Conservation (phyloP, 192 early-diverging fungal genomes). For the Coemansia sp. region DNA sequence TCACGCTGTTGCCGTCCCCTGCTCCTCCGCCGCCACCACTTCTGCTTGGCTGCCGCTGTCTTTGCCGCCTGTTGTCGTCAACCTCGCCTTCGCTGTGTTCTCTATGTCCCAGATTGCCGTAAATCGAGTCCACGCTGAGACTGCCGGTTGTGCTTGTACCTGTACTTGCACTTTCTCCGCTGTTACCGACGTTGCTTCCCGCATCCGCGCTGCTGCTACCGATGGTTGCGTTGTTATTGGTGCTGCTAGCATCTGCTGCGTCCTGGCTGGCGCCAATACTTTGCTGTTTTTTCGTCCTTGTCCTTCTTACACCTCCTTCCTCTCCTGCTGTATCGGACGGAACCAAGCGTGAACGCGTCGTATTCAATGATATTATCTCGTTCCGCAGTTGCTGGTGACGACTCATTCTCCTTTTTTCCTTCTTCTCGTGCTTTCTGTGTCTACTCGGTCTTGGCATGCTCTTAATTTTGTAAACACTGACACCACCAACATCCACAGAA, state of each 20-base stretch:
- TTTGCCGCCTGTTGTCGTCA: not conserved
- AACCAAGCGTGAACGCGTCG: no score
- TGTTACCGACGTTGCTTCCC: conserved; percentile 6
- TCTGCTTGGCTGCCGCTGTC: not conserved
- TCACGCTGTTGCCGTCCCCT: conserved; percentile 13
- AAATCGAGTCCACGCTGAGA: conserved; percentile 38
- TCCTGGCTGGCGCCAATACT: not conserved
- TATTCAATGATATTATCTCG: no score
- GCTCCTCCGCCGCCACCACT: conserved; percentile 1
- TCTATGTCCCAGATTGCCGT: conserved; percentile 11
- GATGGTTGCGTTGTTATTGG: not conserved
- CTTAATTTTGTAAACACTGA: not conserved
- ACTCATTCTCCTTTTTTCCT: no score
- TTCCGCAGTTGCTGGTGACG: no score
- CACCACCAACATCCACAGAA: not conserved
- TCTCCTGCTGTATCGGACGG: no score
- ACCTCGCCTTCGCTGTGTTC: not conserved
- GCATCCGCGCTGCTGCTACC: conserved; percentile 9
- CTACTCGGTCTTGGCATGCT: conserved; percentile 1
- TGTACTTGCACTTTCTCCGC: not conserved
- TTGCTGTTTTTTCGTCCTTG: not conserved
- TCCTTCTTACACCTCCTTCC: no score
- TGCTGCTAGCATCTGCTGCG: conserved; percentile 2
- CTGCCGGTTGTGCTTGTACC: not conserved
- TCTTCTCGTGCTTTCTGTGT: not conserved